Base-by-base conservation (phyloP, 176 grass and related monocot species). In the Tuctoria greenei region DNA sequence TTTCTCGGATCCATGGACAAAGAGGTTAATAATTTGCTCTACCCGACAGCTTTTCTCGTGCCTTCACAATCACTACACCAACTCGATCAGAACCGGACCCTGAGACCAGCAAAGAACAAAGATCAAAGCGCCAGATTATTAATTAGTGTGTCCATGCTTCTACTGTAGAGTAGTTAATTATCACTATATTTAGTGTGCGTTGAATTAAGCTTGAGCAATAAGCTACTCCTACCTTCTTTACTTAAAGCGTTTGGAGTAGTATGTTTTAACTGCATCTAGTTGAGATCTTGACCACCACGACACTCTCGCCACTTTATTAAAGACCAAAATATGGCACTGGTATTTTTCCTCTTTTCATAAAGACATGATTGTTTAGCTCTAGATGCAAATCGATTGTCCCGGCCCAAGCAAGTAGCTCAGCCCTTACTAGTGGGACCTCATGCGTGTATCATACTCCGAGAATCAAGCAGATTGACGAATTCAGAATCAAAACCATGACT, bases 201-300 rank as follows among this genome's bases (percentile, higher is more conserved):
- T 61, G 27, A 6, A 17, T 45, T 28, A 16, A 58, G 39, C 49
- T 73, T 74, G 24, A 25, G 36, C 51, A 43, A 39, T 10, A 17
- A 34, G 17, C 6, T 55, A n/a, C n/a, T n/a, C n/a, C n/a, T n/a
- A 18, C 9, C 20, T 61, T 74, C 52, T 66, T 47, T 83, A 50
- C 58, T 63, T 60, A 83, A 75, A 83, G 63, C 27, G 15, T 38
- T 12, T 61, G 35, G 69, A 27, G 57, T 20, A 31, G 31, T 31
- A n/a, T 58, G 1, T 68, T 15, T 61, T 16, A 42, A 56, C 7
- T 26, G 7, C 59, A 46, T 18, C 61, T 67, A 57, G 54, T 44
- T 86, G 26, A 83, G 75, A 88, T 79, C 86, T 88, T 88, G 75
- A 83, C 80, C 52, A 26, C 31, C 31, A 31, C 2, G 23, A 1